phyloP scores from a whole-genome alignment of 179 eudicot genomes.

The Spinacia oleracea region DNA sequence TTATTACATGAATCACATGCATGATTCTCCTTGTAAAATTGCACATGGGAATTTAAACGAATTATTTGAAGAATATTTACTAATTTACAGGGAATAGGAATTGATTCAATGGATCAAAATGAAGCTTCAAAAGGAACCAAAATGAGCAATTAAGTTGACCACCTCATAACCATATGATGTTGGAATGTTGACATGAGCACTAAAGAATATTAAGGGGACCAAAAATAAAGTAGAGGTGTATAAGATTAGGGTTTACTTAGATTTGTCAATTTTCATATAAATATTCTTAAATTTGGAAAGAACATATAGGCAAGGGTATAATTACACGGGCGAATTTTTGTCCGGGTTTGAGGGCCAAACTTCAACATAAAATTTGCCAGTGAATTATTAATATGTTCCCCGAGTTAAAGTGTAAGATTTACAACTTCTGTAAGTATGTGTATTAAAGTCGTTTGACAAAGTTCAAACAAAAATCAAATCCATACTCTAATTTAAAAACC shows the following conservation, averaged over 20 bases:
- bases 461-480: too few species aligned
- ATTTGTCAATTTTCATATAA: not conserved
- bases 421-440: too few species aligned
- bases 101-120: constrained; percentile 15
- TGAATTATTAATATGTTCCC: too few species aligned
- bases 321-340: too few species aligned
- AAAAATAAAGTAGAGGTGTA: constrained; percentile 1
- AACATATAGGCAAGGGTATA: too few species aligned
- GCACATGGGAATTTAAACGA: constrained; percentile 16
- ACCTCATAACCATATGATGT: constrained; percentile 4
- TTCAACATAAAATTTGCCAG: too few species aligned
- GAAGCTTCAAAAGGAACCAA: not conserved
- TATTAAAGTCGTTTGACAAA: too few species aligned
- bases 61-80: not conserved
- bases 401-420: too few species aligned
- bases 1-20: too few species aligned
- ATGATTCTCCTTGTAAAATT: not conserved
- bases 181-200: constrained; percentile 15
- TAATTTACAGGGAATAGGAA: not conserved
- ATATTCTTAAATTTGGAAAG: too few species aligned
- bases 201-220: constrained; percentile 2
- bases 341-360: too few species aligned
- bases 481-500: too few species aligned
- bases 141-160: not conserved
- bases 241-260: not conserved